phyloP scores from a whole-genome alignment of 768 basidiomycete species.

The Tylopilus sp. region DNA sequence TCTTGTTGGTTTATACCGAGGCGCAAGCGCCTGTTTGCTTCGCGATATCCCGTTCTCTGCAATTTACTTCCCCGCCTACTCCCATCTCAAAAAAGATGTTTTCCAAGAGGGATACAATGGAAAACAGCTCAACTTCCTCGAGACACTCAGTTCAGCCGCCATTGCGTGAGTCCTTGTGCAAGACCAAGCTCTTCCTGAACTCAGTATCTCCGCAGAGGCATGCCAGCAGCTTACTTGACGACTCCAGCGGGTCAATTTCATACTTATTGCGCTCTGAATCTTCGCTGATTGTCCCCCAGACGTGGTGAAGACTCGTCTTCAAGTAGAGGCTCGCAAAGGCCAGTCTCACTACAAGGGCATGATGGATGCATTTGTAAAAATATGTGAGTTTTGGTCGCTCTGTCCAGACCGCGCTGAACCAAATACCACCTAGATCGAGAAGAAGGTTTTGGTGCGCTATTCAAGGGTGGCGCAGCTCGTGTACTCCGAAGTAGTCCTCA shows the following conservation, averaged over 20 bases:
- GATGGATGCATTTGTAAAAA: constrained; percentile 84
- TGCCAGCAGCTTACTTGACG: constrained; percentile 94
- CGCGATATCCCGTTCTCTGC: constrained; percentile 98
- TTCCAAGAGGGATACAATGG: constrained; percentile 96
- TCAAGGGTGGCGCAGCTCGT: constrained; percentile 90
- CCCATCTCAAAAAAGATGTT: constrained; percentile 87
- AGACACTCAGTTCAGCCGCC: constrained; percentile 80
- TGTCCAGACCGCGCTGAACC: constrained; percentile 9
- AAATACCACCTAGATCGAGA: constrained; percentile 57
- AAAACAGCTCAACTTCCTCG: constrained; percentile 86
- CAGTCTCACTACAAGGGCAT: constrained; percentile 91
- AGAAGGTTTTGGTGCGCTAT: constrained; percentile 86
- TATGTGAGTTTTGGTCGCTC: constrained; percentile 55
- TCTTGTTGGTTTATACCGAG: constrained; percentile 88
- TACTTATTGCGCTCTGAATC: constrained; percentile 2
- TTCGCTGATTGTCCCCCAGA: constrained; percentile 45
- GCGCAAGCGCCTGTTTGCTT: constrained; percentile 87
- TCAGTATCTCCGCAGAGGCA: constrained; percentile 61
- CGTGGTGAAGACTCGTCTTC: constrained; percentile 95
- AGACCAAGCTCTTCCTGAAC: constrained; percentile 18
- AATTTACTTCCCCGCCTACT: constrained; percentile 86
- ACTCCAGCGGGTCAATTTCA: constrained; percentile 73
- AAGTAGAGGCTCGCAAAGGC: constrained; percentile 89
- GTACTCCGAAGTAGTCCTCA: constrained; percentile 86
- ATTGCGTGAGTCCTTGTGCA: constrained; percentile 58